These are phyloP conservation scores for Cyanidioschyzon merolae DNA, from an alignment of 23 red algal species.

Conservation along the genomic window DNA sequence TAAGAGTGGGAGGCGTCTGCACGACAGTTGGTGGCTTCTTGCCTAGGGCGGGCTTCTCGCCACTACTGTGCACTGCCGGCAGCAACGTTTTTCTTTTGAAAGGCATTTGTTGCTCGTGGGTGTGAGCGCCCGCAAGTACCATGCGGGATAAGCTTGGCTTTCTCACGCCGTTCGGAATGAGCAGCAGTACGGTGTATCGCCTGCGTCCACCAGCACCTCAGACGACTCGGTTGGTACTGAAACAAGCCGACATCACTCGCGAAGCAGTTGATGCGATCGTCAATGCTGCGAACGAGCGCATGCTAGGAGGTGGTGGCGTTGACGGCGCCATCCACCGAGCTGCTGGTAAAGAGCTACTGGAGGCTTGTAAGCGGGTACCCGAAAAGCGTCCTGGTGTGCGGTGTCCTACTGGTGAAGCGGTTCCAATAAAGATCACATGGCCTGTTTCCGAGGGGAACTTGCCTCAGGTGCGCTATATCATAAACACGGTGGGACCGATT, in stretches of 20 bases:
- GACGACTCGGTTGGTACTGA: not conserved
- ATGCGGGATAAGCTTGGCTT: not conserved
- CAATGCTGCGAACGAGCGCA: constrained; percentile 40
- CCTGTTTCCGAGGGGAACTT: not conserved
- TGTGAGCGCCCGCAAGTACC: too few species aligned
- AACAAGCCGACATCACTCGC: constrained; percentile 30
- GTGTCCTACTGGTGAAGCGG: constrained; percentile 32
- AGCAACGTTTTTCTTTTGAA: too few species aligned
- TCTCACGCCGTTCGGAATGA: not conserved
- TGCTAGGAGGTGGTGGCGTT: constrained; percentile 34
- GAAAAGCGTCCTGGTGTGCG: not conserved
- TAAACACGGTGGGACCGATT: constrained; percentile 33
- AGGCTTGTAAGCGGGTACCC: constrained; percentile 28
- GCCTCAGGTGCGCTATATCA: constrained; percentile 19
- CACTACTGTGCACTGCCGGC: too few species aligned
- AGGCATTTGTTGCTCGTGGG: too few species aligned
- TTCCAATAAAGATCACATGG: constrained; percentile 13
- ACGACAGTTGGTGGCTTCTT: too few species aligned
- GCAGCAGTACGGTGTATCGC: not conserved
- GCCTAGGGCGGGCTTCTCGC: too few species aligned
- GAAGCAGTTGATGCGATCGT: constrained; percentile 33
- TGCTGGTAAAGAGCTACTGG: constrained; percentile 16
- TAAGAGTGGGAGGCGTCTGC: too few species aligned
- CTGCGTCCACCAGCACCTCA: not conserved
- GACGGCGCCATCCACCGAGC: constrained; percentile 40